Conservation (phyloP, 306 rosid genomes). For the Prunus dulcis region DNA sequence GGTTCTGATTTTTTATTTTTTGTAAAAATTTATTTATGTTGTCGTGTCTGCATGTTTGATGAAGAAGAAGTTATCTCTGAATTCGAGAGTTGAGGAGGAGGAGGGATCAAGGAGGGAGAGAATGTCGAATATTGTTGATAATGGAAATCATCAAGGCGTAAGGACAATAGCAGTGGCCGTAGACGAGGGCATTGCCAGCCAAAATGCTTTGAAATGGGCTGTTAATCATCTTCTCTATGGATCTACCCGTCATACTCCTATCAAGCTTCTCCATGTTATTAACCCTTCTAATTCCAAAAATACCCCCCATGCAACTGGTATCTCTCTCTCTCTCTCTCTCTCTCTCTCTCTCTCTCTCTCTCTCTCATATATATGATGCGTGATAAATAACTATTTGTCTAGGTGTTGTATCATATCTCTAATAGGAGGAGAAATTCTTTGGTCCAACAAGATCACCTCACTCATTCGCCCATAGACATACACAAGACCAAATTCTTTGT, state of each 20-base stretch:
- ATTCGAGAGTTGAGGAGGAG: not conserved
- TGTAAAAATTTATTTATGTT: not conserved
- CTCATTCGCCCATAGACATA: too few species aligned
- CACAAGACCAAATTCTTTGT: too few species aligned
- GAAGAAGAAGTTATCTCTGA: not conserved
- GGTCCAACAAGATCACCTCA: too few species aligned
- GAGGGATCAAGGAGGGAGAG: not conserved
- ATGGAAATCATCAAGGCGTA: not conserved
- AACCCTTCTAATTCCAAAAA: not conserved
- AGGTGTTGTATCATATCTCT: too few species aligned
- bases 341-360: not conserved
- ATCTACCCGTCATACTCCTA: not conserved
- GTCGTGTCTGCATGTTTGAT: not conserved
- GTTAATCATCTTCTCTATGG: constrained; percentile 13
- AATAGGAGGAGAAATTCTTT: too few species aligned
- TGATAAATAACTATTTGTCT: too few species aligned
- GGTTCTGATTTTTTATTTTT: not conserved
- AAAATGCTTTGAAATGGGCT: constrained; percentile 36
- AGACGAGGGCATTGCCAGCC: constrained; percentile 27
- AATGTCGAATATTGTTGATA: not conserved
- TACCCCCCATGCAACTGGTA: not conserved
- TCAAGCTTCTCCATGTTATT: constrained; percentile 36
- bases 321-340: not conserved
- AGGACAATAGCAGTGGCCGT: constrained; percentile 34
- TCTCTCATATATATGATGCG: too few species aligned